These are phyloP conservation scores for Tephrocybe sp. DNA, from an alignment of 768 basidiomycete genomes.

Conservation along the genomic window DNA sequence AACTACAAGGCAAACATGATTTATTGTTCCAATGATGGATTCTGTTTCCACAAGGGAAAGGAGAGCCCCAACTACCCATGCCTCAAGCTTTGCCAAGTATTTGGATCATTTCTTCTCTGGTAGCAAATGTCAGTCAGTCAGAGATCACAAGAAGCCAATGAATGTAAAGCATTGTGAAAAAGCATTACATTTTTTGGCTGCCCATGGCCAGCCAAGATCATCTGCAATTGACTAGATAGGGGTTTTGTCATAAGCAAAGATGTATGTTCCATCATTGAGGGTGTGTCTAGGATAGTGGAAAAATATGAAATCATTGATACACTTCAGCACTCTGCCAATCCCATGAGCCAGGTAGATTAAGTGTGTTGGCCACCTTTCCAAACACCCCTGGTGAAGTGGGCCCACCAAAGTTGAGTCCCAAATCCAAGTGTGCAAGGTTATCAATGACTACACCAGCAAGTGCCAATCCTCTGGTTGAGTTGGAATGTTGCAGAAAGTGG, in stretches of 20 bases:
- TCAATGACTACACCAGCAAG: too few relatives aligned
- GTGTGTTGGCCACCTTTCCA: too few relatives aligned
- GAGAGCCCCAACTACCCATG: conserved; percentile 13
- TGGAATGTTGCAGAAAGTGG: too few relatives aligned
- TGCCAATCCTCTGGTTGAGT: too few relatives aligned
- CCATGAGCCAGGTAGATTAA: too few relatives aligned
- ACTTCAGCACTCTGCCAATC: too few relatives aligned
- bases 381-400: too few relatives aligned
- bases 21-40: conserved; percentile 31
- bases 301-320: too few relatives aligned
- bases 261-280: too few relatives aligned
- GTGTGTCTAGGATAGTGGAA: too few relatives aligned
- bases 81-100: conserved; percentile 24
- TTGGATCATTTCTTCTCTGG: conserved; percentile 28
- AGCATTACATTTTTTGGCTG: conserved; percentile 24
- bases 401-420: too few relatives aligned
- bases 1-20: conserved; percentile 33
- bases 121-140: conserved; percentile 27
- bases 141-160: conserved; percentile 37
- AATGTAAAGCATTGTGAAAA: conserved; percentile 31
- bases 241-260: conserved; percentile 20
- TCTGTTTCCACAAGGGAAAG: conserved; percentile 22
- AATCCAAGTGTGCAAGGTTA: too few relatives aligned
- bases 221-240: conserved; percentile 23
- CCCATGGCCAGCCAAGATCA: conserved; percentile 35